Percentiles rank a stretch among this genome's conserved stretches.
phyloP scores from a whole-genome alignment of 345 rosid genomes.

The Hypericum perforatum region DNA sequence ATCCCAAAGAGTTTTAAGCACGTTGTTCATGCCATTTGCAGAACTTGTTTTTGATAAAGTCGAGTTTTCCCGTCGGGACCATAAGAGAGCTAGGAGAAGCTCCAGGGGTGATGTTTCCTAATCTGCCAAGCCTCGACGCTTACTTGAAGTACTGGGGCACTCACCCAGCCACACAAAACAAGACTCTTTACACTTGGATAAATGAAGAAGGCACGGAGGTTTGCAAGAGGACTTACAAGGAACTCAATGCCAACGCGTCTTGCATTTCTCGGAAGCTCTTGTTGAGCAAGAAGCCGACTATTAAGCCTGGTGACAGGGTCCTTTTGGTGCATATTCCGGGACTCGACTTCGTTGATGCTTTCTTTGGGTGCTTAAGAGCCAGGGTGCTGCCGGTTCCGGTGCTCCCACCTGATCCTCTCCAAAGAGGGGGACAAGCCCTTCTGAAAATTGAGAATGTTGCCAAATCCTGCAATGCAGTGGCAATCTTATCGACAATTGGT shows the following conservation, averaged over 20 bases:
- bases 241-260: conserved; percentile 41
- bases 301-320: conserved; percentile 54
- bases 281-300: conserved; percentile 34
- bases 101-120: conserved; percentile 42
- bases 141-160: conserved; percentile 57
- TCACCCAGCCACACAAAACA: conserved; percentile 22
- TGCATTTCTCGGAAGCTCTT: conserved; percentile 41
- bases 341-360: conserved; percentile 52
- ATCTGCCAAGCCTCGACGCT: conserved; percentile 41
- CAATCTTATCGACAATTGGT: conserved; percentile 42
- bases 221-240: conserved; percentile 35
- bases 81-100: conserved; percentile 30
- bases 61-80: conserved; percentile 11
- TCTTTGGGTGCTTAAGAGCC: conserved; percentile 63
- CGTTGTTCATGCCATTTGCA: conserved; percentile 15
- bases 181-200: conserved; percentile 48
- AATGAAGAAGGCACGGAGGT: conserved; percentile 38
- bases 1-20: not conserved
- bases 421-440: conserved; percentile 69
- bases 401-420: conserved; percentile 60
- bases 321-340: conserved; percentile 54
- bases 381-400: conserved; percentile 58
- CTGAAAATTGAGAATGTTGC: conserved; percentile 54
- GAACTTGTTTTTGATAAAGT: conserved; percentile 39
- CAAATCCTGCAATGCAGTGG: conserved; percentile 42